Evolutionary conservation across 148 eudicot genomes (phyloP), one percentile per base, ranked within the genome.

Genomic region (Gaultheria prostrata): DNA sequence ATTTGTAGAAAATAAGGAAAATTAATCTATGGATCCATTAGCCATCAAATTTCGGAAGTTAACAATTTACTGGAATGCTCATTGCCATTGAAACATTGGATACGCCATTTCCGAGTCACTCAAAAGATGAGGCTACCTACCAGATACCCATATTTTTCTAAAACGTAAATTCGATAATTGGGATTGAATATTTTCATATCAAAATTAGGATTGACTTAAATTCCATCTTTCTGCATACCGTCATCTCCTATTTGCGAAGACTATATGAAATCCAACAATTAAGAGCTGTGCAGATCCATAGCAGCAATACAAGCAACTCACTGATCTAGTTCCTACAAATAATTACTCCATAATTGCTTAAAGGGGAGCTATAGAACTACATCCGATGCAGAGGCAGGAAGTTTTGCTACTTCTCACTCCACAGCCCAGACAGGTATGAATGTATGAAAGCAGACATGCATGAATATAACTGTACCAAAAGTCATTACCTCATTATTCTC

Each of bases 401-500:
- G 18, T 81, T 49, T 63, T 67, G 21, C 53, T 28, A 20, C 5
- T 2, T 49, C 30, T 65, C 56, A 17, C n/a, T 26, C 0, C 30
- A 81, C 53, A 15, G 26, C 65, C 65, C 15, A 18, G 65, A 67
- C 54, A 57, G 6, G 50, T 79, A 20, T 7, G 13, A 4, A 33
- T 14, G 51, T 33, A 35, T 51, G 51, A 65, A 46, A 67, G 43
- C 39, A 21, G 24, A 57, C 59, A 33, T 20, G 30, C 59, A 78
- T 8, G 14, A 30, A 17, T n/a, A 32, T 30, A 50, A 8, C 20
- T n/a, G 72, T 67, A 50, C 57, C 30, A 71, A 82, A 82, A 43
- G 33, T 56, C 20, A 63, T 85, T 85, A 95, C 98, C 98, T 95
- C 94, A 95, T 88, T 76, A 87, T 82, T 82, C 91, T 88, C 86